Conservation (phyloP, 1,284 basidiomycete species). For the Xerocomus amazonicus region DNA sequence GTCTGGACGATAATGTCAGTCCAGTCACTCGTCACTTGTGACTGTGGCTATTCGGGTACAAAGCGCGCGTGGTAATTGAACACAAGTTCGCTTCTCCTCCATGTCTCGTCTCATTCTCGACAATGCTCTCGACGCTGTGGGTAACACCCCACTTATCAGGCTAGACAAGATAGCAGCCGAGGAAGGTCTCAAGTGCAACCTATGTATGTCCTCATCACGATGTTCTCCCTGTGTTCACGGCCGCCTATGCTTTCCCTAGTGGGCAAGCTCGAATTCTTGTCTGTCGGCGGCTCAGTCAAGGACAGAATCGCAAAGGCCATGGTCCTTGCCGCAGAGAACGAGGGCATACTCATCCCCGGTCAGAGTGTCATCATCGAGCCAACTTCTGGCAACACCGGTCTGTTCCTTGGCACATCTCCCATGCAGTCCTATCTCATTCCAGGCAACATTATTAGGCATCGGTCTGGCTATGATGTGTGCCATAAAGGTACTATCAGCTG, state of each 20-base stretch:
- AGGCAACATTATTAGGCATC: constrained; percentile 56
- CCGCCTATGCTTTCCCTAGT: constrained; percentile 44
- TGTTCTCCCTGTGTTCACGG: not conserved
- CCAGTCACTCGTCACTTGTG: too few relatives aligned
- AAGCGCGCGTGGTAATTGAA: too few relatives aligned
- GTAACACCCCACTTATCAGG: constrained; percentile 87
- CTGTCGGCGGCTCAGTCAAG: constrained; percentile 92
- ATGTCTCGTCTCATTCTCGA: constrained; percentile 54
- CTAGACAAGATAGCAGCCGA: constrained; percentile 76
- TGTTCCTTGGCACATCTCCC: constrained; percentile 20
- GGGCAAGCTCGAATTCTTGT: constrained; percentile 89
- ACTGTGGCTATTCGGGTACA: too few relatives aligned
- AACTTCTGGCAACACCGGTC: constrained; percentile 93
- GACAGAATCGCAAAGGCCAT: constrained; percentile 97
- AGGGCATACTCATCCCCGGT: constrained; percentile 84
- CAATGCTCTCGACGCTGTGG: constrained; percentile 80
- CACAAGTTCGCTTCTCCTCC: not conserved
- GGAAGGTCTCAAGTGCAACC: constrained; percentile 84
- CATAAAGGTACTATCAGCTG: constrained; percentile 63
- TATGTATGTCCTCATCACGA: constrained; percentile 52
- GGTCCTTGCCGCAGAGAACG: constrained; percentile 88
- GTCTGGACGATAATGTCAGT: too few relatives aligned
- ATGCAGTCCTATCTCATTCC: not conserved
- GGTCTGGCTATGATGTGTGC: constrained; percentile 90
- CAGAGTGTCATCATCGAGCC: constrained; percentile 93